Evolutionary conservation across 345 rosid species (phyloP).

Genomic region (Euphorbia pulcherrima): DNA sequence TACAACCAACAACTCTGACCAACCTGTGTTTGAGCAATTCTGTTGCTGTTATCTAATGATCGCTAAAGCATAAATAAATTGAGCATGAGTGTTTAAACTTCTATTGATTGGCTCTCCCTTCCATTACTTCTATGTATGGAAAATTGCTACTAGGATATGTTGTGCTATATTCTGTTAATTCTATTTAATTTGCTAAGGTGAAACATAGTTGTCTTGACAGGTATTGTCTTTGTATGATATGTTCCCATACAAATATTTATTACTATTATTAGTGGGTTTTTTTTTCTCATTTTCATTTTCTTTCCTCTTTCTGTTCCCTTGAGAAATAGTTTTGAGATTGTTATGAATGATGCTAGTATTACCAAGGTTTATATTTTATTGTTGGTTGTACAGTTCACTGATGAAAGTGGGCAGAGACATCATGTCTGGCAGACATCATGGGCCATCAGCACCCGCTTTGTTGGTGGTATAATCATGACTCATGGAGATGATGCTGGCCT

Average conservation of each 20-base stretch:
- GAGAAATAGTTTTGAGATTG: background rate
- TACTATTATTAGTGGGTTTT: no score
- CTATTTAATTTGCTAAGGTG: background rate
- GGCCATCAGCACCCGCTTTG: conserved; percentile 94
- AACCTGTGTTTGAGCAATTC: background rate
- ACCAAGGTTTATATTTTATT: background rate
- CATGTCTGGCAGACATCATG: conserved; percentile 99
- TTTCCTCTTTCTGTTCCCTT: background rate
- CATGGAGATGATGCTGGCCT: conserved; percentile 96
- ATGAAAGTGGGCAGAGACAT: conserved; percentile 87
- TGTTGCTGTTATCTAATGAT: background rate
- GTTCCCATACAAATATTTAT: background rate
- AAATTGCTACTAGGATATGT: background rate
- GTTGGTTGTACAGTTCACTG: conserved; percentile 59
- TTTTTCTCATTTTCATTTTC: background rate
- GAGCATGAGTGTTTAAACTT: background rate
- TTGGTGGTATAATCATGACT: conserved; percentile 94
- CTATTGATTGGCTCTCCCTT: background rate
- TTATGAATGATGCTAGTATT: no score
- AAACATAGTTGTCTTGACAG: background rate
- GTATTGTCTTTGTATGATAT: background rate
- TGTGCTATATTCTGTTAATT: background rate
- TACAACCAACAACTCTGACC: background rate
- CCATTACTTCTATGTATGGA: background rate
- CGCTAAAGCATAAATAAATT: background rate